Evolutionary conservation across 108 stramenopile species (phyloP).

Genomic region (Craspedostauros australis): DNA sequence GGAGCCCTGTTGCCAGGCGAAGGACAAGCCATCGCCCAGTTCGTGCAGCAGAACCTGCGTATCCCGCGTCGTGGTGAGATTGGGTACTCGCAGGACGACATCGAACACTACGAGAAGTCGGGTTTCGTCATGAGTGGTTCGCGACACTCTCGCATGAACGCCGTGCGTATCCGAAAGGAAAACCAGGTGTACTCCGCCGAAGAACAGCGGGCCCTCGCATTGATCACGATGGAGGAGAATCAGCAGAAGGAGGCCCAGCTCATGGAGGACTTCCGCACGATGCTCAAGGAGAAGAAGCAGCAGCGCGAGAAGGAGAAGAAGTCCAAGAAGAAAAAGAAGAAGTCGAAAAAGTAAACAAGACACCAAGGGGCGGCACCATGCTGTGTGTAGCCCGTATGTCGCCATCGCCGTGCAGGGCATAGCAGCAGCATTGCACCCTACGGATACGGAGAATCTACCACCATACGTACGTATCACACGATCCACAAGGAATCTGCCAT

Average conservation of each 20-base stretch:
- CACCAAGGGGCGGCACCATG: too few species aligned
- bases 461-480: too few species aligned
- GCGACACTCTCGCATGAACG: constrained; percentile 97
- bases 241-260: constrained; percentile 95
- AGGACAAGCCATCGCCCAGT: constrained; percentile 90
- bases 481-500: too few species aligned
- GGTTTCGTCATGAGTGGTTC: constrained; percentile 98
- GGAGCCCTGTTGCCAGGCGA: constrained; percentile 89
- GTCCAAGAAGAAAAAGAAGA: too few species aligned
- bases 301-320: constrained; percentile 20
- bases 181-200: constrained; percentile 98
- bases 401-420: too few species aligned
- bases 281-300: constrained; percentile 75
- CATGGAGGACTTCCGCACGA: constrained; percentile 86
- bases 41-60: constrained; percentile 95
- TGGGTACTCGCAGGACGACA: constrained; percentile 88
- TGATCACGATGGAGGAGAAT: constrained; percentile 96
- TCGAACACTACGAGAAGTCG: constrained; percentile 84
- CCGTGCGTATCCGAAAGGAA: constrained; percentile 98
- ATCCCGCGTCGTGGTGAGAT: constrained; percentile 99
- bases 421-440: too few species aligned
- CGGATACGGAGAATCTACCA: too few species aligned
- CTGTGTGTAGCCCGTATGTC: too few species aligned
- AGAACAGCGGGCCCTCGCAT: constrained; percentile 94
- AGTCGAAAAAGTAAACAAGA: too few species aligned